Base-by-base conservation (phyloP, 1,139 yeast genomes). In the Diutina catenulata region DNA sequence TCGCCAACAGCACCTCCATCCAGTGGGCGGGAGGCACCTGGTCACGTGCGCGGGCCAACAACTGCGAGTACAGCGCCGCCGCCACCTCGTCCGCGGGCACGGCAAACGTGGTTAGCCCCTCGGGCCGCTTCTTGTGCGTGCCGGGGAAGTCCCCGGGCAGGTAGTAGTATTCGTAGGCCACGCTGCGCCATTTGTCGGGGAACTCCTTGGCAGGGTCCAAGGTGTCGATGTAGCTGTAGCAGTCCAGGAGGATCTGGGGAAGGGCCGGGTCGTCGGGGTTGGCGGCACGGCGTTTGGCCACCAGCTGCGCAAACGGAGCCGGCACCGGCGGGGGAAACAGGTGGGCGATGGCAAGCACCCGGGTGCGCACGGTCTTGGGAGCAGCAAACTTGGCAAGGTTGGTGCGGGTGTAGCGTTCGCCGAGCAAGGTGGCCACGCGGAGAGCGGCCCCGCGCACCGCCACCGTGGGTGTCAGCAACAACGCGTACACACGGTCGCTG, bases 1-100 rank as follows among this genome's bases (percentile, higher is more conserved):
- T 80, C 35, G 70, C 72, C 26, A 80, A 55, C 2, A 78, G 70
- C 46, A 80, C 84, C 24, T 74, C 76, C 43, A 69, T 68, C 79
- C 86, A 78, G 38, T 62, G 65, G 13, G 74, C 76, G 28, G 64
- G 55, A 2, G 95, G 94, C 14, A 86, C 57, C 3, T 59, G 60
- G 15, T 65, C 68, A 43, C 64, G 57, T 3, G 83, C 87, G 42
- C 66, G 72, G 39, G 78, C 80, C 46, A 70, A 74, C 11, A 84
- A 68, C 48, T 80, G 83, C 43, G 77, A 79, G 29, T 76, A 56
- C 0, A 78, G 56, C n/a, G 70, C 50, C 40, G 66, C 67, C 20
- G 64, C 55, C 14, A 79, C 63, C 11, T 66, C 60, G 11, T 75
- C 80, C 35, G 68, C 71, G 5, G 64, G 51, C 16, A 77, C 47